Conservation (phyloP, 1,284 basidiomycete species). For the Meira nashicola region DNA sequence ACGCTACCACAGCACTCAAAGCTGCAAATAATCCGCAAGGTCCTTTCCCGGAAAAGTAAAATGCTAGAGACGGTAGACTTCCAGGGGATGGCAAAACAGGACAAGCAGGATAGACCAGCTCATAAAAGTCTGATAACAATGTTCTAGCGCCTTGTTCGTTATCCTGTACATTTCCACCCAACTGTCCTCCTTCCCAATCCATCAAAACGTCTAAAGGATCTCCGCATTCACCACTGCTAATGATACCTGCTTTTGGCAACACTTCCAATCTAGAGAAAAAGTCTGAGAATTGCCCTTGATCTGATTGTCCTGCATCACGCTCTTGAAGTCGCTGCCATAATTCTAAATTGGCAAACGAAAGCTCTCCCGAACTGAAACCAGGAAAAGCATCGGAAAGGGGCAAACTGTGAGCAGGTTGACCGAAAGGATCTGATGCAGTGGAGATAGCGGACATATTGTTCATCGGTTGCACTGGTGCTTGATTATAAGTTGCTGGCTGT, state of each 20-base stretch:
- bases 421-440: too few relatives aligned
- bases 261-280: conserved; percentile 39
- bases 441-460: background rate
- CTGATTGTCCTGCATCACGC: conserved; percentile 14
- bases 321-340: conserved; percentile 30
- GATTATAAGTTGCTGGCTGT: background rate
- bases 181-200: conserved; percentile 12
- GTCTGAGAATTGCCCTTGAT: conserved; percentile 19
- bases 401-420: background rate
- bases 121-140: conserved; percentile 24
- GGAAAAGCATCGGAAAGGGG: background rate
- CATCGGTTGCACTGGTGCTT: background rate
- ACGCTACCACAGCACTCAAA: conserved; percentile 31
- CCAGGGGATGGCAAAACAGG: conserved; percentile 39
- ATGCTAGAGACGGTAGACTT: conserved; percentile 39
- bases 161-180: background rate
- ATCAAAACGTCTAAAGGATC: conserved; percentile 10
- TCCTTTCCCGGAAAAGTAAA: conserved; percentile 39
- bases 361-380: conserved; percentile 14
- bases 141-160: conserved; percentile 4
- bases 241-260: conserved; percentile 38
- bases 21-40: conserved; percentile 40
- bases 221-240: conserved; percentile 19
- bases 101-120: conserved; percentile 39
- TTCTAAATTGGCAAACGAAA: conserved; percentile 36